Percentiles rank a stretch among this genome's conserved stretches.
Conservation (phyloP, 2,329 filamentous ascomycete species). For the Arthroderma sp. region DNA sequence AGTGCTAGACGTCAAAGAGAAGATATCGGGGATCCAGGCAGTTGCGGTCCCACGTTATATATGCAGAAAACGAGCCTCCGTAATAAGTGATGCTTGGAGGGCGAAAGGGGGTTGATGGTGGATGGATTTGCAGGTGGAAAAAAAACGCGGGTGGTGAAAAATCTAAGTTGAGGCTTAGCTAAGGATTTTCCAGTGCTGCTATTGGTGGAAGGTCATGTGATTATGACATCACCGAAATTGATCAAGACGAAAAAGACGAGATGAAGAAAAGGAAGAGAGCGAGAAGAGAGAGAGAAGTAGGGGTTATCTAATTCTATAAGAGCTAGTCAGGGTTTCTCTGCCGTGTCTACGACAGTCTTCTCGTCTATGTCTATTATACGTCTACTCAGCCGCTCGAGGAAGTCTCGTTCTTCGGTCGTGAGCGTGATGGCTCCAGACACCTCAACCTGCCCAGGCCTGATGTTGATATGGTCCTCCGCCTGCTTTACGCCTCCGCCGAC, state of each 20-base stretch:
- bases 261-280: background rate
- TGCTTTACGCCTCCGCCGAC: conserved; percentile 12
- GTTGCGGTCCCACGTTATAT: background rate
- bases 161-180: background rate
- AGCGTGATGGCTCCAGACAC: conserved; percentile 27
- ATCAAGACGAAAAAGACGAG: background rate
- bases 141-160: background rate
- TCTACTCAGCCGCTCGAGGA: conserved; percentile 25
- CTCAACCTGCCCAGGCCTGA: conserved; percentile 22
- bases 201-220: background rate
- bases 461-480: conserved; percentile 17
- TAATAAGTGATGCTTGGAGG: background rate
- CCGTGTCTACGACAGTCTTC: background rate
- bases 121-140: background rate
- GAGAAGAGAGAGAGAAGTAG: background rate
- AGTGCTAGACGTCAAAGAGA: background rate
- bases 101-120: background rate
- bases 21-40: background rate
- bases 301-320: background rate
- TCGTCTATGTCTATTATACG: conserved; percentile 19
- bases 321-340: background rate
- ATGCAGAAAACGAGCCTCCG: background rate
- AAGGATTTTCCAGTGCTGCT: background rate
- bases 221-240: background rate
- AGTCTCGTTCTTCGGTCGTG: conserved; percentile 22